Evolutionary conservation across 2,329 filamentous ascomycete genomes (phyloP), one percentile per base, ranked within the genome.

Genomic region (Hirsutella rhossiliensis): DNA sequence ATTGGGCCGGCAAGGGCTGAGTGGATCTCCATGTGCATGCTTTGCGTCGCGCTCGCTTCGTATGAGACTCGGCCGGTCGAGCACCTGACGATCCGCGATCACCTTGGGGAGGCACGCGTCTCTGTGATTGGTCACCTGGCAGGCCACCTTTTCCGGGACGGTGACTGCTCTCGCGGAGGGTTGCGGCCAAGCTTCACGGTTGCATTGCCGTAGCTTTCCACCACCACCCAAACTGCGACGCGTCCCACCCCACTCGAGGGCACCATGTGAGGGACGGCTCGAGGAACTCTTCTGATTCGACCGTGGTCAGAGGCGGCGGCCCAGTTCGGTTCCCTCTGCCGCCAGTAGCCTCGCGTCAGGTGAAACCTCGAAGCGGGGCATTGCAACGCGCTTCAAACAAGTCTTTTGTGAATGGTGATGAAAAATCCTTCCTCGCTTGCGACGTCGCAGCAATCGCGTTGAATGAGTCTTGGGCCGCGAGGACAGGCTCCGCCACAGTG

Each of bases 131-230:
- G 42, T 19, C 19, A 19, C 20, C 13, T 11, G 27, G 20, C 37
- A 19, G 23, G 23, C 19, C 30, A 39, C 42, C 31, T 41, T 37
- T 7, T 40, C 32, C 18, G 42, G 27, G 40, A 27, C 15, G 18
- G 20, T 30, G 20, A 36, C 34, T 19, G 34, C n/a, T 18, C n/a
- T 37, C 23, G 23, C 36, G n/a, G n/a, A n/a, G n/a, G n/a, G n/a
- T n/a, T n/a, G n/a, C 15, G 32, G 38, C 23, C 45, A 50, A 48
- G n/a, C 23, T 38, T 38, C 32, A 41, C 36, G 12, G 48, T 51
- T 41, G 45, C 43, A 51, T 50, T 32, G 40, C 42, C 29, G 48
- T 39, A 43, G 42, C 43, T 46, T 41, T 38, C 38, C 43, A 47
- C 31, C 48, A 44, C 44, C 41, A 45, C 42, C 32, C 27, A 41